A percentile compares a stretch with the other conserved stretches of the same genome.
Conservation (phyloP, 768 basidiomycete genomes). For the Calocybe gangraenosa region DNA sequence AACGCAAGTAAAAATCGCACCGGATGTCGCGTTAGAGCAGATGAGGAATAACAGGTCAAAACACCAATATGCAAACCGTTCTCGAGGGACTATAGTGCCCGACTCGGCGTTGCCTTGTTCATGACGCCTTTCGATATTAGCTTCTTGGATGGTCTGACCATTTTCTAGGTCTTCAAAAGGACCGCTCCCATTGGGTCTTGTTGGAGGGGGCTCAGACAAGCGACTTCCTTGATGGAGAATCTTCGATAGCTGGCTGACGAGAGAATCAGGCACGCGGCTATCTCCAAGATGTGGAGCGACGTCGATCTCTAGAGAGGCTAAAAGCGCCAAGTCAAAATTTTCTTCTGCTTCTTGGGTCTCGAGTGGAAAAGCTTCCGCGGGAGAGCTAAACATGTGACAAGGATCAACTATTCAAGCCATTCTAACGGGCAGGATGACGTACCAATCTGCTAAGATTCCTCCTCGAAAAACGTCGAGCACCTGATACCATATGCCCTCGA, state of each 20-base stretch:
- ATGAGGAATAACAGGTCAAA: constrained; percentile 82
- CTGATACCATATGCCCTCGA: constrained; percentile 85
- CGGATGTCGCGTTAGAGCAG: constrained; percentile 63
- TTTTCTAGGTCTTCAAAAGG: constrained; percentile 7
- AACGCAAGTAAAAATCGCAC: constrained; percentile 27
- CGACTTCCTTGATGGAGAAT: constrained; percentile 71
- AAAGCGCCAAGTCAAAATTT: constrained; percentile 79
- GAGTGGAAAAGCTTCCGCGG: constrained; percentile 51
- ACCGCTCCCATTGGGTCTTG: neutral
- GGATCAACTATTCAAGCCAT: neutral
- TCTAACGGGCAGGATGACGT: neutral
- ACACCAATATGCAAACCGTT: constrained; percentile 91
- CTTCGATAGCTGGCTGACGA: constrained; percentile 65
- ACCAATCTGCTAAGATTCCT: constrained; percentile 85
- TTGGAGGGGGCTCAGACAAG: constrained; percentile 40
- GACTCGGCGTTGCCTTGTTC: constrained; percentile 58
- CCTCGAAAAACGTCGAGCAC: constrained; percentile 78
- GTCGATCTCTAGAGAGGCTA: constrained; percentile 75
- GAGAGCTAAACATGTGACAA: constrained; percentile 39
- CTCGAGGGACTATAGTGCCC: constrained; percentile 58
- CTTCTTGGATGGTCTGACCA: constrained; percentile 26
- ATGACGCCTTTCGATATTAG: constrained; percentile 31
- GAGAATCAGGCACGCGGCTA: constrained; percentile 61
- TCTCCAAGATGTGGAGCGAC: constrained; percentile 76
- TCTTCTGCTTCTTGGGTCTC: constrained; percentile 75